Base-by-base conservation (phyloP, 208 protist genomes). In the Wallacemonas sp. region DNA sequence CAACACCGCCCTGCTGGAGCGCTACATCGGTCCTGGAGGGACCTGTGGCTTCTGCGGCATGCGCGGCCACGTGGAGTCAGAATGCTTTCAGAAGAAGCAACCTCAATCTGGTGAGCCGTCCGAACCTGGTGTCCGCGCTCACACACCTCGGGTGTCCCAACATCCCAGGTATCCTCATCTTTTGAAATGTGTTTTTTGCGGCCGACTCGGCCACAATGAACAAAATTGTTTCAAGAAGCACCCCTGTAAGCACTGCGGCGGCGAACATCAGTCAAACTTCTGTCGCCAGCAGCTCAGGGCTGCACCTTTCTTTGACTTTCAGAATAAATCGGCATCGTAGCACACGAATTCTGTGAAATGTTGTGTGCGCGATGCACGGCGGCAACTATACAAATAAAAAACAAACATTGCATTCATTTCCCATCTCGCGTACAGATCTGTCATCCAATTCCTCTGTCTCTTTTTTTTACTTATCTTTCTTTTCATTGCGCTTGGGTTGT, bases 241-340 rank as follows among this genome's bases (percentile, higher is more conserved):
- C 66, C 92, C 92, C 27, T 97, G 92, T 67, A 92, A 79, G 48
- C 76, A 91, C 64, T 97, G 92, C 61, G 92, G 92, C n/a, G 92
- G 92, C 9, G 58, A 68, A 8, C 92, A 97, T 61, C 80, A 65
- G 44, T 94, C 81, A 58, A 85, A 72, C n/a, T 93, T 93, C 66
- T 97, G 92, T 64, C 88, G 90, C 48, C 68, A 80, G 12, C 68
- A 58, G 11, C 41, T 77, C n/a, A 66, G 60, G 24, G 34, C 70
- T n/a, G 61, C 61, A 26, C 78, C 63, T 21, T 79, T 61, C 60
- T 80, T 81, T 62, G 61, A 69, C 29, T 62, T 41, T 43, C 27
- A 41, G 41, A 46, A 5, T 39, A 41, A 39, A 55, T 23, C 41
- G 8, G 23, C 9, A 32, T 26, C 9, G 26, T 33, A 16, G 9